These are phyloP conservation scores for Aspergillus fumigatiaffinis DNA, from an alignment of 2,329 filamentous ascomycete species.

Conservation along the genomic window DNA sequence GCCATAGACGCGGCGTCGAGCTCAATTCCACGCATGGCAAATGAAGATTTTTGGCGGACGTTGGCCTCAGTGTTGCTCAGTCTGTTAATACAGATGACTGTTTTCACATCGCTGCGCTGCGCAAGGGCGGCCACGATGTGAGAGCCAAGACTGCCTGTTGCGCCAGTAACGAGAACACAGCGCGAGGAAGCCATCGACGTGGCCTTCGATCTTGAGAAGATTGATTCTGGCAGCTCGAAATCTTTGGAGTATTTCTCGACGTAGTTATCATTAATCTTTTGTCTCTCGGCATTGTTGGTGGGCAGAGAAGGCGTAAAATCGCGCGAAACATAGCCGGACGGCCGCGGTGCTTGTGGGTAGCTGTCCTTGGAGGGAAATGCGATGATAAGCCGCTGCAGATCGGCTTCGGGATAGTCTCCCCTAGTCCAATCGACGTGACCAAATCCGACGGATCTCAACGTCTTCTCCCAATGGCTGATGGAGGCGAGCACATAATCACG, in stretches of 20 bases:
- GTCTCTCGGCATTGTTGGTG: slow-evolving; percentile 13
- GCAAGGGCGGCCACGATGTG: slow-evolving; percentile 38
- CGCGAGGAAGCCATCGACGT: neutral
- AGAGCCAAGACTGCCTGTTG: slow-evolving; percentile 38
- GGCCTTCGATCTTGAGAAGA: neutral
- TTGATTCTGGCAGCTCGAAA: slow-evolving; percentile 9
- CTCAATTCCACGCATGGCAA: slow-evolving; percentile 22
- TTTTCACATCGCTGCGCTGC: slow-evolving; percentile 22
- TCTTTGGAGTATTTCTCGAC: slow-evolving; percentile 21
- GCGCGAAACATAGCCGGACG: neutral
- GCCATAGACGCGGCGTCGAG: slow-evolving; percentile 11
- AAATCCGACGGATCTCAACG: slow-evolving; percentile 24
- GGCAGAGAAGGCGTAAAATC: slow-evolving; percentile 4
- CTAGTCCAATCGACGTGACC: slow-evolving; percentile 30
- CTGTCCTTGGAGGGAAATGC: slow-evolving; percentile 18
- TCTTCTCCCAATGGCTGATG: slow-evolving; percentile 17
- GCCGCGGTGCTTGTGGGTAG: slow-evolving; percentile 4
- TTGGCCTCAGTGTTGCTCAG: slow-evolving; percentile 21
- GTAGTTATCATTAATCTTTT: slow-evolving; percentile 16
- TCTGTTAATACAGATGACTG: slow-evolving; percentile 48
- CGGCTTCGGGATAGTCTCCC: slow-evolving; percentile 17
- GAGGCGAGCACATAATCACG: slow-evolving; percentile 22
- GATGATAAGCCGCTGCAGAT: slow-evolving; percentile 17
- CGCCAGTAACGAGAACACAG: slow-evolving; percentile 41
- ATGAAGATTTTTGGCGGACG: slow-evolving; percentile 32